Evolutionary conservation across 169 alveolate species (phyloP).

Genomic region (Theileria parva): DNA sequence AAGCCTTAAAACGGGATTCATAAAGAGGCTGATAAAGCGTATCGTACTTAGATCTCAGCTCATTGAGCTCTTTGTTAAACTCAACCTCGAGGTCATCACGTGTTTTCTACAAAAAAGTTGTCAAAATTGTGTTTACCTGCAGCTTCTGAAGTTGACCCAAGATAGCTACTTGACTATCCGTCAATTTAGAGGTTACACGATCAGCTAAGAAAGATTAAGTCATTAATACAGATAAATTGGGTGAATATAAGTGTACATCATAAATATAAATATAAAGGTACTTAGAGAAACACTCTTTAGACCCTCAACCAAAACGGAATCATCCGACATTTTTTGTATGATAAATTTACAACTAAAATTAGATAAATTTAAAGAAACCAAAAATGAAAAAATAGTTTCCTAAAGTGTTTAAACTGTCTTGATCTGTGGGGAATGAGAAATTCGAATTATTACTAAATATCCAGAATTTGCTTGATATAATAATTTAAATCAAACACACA

Average conservation of each 20-base stretch:
- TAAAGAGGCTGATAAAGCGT: constrained; percentile 72
- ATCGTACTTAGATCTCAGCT: constrained; percentile 75
- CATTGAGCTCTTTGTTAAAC: constrained; percentile 74
- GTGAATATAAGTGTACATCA: not conserved
- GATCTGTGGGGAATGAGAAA: constrained; percentile 26
- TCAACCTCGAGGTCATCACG: constrained; percentile 74
- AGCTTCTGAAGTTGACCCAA: constrained; percentile 68
- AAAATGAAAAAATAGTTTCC: not conserved
- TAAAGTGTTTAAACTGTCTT: not conserved
- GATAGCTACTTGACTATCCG: constrained; percentile 72
- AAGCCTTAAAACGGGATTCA: constrained; percentile 60
- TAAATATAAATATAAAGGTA: not conserved
- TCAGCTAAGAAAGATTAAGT: constrained; percentile 31
- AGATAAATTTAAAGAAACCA: not conserved
- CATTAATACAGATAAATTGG: not conserved
- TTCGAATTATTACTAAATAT: constrained; percentile 5
- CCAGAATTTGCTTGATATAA: constrained; percentile 6
- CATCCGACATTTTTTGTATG: constrained; percentile 54
- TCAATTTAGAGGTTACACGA: constrained; percentile 65
- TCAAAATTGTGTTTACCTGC: constrained; percentile 32
- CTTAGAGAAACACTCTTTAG: constrained; percentile 65
- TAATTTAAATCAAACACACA: constrained; percentile 13
- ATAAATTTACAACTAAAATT: constrained; percentile 1
- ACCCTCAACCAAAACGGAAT: constrained; percentile 58
- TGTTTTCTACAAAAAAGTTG: constrained; percentile 51